Conservation (phyloP, 2,329 filamentous ascomycete species). For the Cladosporium sp. region DNA sequence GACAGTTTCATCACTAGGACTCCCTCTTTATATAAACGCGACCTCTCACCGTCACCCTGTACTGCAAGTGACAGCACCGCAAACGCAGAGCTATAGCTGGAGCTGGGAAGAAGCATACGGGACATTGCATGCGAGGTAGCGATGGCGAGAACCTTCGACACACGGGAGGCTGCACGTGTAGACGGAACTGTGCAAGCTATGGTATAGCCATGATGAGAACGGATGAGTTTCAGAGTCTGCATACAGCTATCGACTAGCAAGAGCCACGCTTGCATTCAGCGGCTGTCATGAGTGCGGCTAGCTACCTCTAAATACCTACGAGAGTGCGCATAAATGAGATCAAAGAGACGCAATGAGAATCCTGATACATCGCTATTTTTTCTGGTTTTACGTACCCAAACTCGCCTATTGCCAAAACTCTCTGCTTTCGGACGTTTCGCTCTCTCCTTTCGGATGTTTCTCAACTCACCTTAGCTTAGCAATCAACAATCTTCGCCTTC, state of each 20-base stretch:
- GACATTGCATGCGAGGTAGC: background rate
- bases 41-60: background rate
- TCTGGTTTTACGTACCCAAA: too few species aligned
- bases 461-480: background rate
- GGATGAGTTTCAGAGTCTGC: background rate
- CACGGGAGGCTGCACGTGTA: background rate
- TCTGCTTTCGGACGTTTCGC: too few species aligned
- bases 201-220: background rate
- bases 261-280: background rate
- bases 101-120: background rate
- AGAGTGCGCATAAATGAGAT: too few species aligned
- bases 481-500: conserved; percentile 1
- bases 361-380: too few species aligned
- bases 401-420: too few species aligned
- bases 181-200: background rate
- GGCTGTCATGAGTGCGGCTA: background rate
- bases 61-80: background rate
- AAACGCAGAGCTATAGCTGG: background rate
- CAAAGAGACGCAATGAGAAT: too few species aligned
- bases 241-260: background rate
- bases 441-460: background rate
- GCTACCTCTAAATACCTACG: background rate
- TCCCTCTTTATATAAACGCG: background rate
- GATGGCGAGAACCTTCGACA: background rate
- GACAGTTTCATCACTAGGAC: background rate